phyloP scores from a whole-genome alignment of 495 filamentous ascomycete genomes.

The Penicillium lividum region DNA sequence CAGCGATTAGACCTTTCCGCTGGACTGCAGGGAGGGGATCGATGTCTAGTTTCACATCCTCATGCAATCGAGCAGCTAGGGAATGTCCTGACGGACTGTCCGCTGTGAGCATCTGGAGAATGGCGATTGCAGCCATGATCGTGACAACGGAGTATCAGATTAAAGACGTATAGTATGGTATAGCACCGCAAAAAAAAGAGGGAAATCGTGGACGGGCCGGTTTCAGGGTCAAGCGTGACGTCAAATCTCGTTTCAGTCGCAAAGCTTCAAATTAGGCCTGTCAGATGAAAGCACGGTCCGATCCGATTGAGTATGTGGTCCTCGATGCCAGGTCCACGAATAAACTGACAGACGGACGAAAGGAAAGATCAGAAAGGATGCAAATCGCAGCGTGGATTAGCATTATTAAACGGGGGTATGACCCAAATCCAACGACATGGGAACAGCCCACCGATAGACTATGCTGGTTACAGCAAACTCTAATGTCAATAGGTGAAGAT shows the following conservation, averaged over 20 bases:
- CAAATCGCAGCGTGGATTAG: constrained; percentile 4
- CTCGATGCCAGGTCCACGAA: not conserved
- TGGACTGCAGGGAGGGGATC: constrained; percentile 52
- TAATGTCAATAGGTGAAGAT: constrained; percentile 19
- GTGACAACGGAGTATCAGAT: not conserved
- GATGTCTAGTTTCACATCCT: constrained; percentile 25
- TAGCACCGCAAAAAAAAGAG: not conserved
- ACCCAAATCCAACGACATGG: constrained; percentile 11
- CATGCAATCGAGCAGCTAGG: constrained; percentile 27
- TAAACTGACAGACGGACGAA: constrained; percentile 6
- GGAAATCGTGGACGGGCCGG: not conserved
- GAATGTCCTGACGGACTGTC: constrained; percentile 13
- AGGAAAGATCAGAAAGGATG: constrained; percentile 2
- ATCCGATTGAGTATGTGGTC: not conserved
- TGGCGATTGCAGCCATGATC: constrained; percentile 25
- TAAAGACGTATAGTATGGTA: not conserved
- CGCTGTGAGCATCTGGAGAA: constrained; percentile 23
- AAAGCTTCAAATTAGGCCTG: not conserved
- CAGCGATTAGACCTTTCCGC: constrained; percentile 52
- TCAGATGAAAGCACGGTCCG: not conserved
- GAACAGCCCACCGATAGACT: constrained; percentile 3
- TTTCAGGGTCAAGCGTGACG: constrained; percentile 2
- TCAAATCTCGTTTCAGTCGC: constrained; percentile 2
- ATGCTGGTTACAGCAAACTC: constrained; percentile 19
- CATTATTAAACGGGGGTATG: constrained; percentile 18